Evolutionary conservation across 2,329 filamentous ascomycete species (phyloP), one percentile per base, ranked within the genome.

Genomic region (Bipolaris victoriae): DNA sequence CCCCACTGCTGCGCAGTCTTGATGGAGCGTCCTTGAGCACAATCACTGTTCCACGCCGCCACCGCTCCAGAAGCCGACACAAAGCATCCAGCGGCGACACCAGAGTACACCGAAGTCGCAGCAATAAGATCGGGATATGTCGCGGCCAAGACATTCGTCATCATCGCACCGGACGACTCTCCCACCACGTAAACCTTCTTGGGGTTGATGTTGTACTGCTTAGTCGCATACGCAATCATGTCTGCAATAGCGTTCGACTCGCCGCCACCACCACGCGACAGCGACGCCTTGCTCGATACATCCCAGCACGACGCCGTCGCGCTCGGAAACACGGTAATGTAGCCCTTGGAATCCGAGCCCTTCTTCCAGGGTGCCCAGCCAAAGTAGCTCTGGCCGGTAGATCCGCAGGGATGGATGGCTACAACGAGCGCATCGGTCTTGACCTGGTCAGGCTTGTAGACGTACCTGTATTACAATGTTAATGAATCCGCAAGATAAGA

Each of bases 181-280:
- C 86, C 85, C 0, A 82, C 84, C 1, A 82, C 82, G 58, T 82
- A 87, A 1, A 87, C 82, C 52, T 78, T 79, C 58, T 67, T 75
- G 29, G 79, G 64, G 64, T 88, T 82, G 24, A 78, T 84, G 1
- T 76, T 75, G 72, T 87, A 86, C 66, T 79, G 79, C 7, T 69
- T 61, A n/a, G 87, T 70, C 3, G 83, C 78, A 63, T 84, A 86
- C 37, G 73, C 77, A 45, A 87, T 84, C 84, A 88, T 87, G 66
- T 83, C 85, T 22, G 81, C 82, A 55, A 88, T 84, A 0, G 79
- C 78, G 40, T 82, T 81, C 47, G 79, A 83, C 69, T 88, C 83
- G 2, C 83, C 83, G 20, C 85, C 84, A 7, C 83, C 84, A 53
- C 83, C 78, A 63, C 85, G 85, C 3, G 79, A 82, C 1, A 88